phyloP scores from a whole-genome alignment of 768 basidiomycete genomes.

The Xerocomellus dryophilus region DNA sequence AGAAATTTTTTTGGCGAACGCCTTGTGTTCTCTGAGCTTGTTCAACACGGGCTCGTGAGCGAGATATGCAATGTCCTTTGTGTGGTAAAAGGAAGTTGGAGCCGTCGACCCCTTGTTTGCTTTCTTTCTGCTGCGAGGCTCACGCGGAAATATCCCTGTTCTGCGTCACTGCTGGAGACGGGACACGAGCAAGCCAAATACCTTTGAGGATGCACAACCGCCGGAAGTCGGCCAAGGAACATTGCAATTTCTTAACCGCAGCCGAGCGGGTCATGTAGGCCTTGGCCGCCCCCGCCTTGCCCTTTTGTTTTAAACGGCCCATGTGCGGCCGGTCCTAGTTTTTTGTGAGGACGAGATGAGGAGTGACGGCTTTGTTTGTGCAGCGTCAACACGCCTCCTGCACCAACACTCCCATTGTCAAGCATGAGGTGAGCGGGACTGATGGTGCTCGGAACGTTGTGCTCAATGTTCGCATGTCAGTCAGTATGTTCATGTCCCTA shows the following conservation, averaged over 20 bases:
- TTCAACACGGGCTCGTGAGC: constrained; percentile 93
- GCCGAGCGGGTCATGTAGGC: constrained; percentile 87
- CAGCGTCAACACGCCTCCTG: constrained; percentile 27
- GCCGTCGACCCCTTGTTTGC: constrained; percentile 98
- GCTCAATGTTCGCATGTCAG: constrained; percentile 39
- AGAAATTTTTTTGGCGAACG: constrained; percentile 95
- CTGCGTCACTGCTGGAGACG: constrained; percentile 9
- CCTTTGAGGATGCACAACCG: constrained; percentile 97
- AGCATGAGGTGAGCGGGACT: constrained; percentile 33
- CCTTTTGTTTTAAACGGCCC: constrained; percentile 80
- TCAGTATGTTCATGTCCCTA: constrained; percentile 95
- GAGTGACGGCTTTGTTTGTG: constrained; percentile 28
- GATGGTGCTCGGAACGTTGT: constrained; percentile 1
- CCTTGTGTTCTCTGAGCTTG: constrained; percentile 95
- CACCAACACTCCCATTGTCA: constrained; percentile 10
- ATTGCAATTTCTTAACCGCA: constrained; percentile 94
- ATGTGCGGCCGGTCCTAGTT: constrained; percentile 36
- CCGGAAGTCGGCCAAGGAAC: constrained; percentile 94
- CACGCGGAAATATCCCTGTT: constrained; percentile 94
- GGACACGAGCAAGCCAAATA: constrained; percentile 29
- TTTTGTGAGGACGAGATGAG: not conserved
- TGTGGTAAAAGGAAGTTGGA: constrained; percentile 96
- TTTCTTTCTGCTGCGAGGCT: constrained; percentile 85
- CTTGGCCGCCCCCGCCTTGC: constrained; percentile 88
- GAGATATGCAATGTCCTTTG: constrained; percentile 96